Base-by-base conservation (phyloP, 2,329 filamentous ascomycete species). In the Allantophomopsis cytisporea region DNA sequence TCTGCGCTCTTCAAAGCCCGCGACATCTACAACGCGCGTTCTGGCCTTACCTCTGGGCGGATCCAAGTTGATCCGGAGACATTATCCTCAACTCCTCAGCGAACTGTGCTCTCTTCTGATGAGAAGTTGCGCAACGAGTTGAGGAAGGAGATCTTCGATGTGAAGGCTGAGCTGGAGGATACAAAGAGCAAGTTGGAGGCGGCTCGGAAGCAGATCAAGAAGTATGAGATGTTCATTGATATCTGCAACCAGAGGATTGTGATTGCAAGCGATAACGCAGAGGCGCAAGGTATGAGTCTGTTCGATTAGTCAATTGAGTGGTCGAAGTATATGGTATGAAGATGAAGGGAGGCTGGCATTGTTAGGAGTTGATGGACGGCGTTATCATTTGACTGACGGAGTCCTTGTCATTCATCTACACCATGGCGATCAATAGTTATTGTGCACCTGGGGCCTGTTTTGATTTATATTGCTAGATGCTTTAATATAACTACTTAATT, bases 171-270 rank as follows among this genome's bases (percentile, higher is more conserved):
- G 31, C 54, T 73, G 36, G 62, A 70, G 38, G 23, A 28, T 12
- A 28, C 23, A 8, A 69, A 71, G 50, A 52, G 73, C 39, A 66
- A 68, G 45, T 68, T 71, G 32, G 71, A 76, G 4, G 71, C 61
- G 39, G 61, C 69, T 42, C 73, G 74, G 41, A 66, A 68, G 50
- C 66, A 71, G 43, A 80, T 80, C 40, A 57, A 67, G 44, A 75
- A 71, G 51, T 80, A 79, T 47, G 75, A 80, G 56, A 76, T 76
- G 68, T 80, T 80, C 39, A 79, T 80, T 50, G 76, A 80, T 54
- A 77, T 80, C 40, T 80, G 75, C 53, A 80, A 80, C 49, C 66
- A 77, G 53, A 62, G 76, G 37, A 75, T 80, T 44, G 80, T 80
- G 64, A 63, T 77, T 28, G 23, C 23, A 28, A 28, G 23, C 10